Evolutionary conservation across 305 asterid genomes (phyloP).

Genomic region (Salvia sclarea): DNA sequence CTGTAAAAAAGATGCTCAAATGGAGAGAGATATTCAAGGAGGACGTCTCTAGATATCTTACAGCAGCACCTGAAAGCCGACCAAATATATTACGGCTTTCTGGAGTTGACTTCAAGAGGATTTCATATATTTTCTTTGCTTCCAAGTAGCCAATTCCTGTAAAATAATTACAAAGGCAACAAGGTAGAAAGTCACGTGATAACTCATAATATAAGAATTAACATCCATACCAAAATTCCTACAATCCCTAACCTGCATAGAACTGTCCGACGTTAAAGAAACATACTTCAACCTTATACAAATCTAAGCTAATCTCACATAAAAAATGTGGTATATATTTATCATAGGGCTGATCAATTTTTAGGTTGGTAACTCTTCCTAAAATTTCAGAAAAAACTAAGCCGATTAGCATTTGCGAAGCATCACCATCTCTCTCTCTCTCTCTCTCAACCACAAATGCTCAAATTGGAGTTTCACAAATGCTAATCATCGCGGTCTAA

Average conservation of each 20-base stretch:
- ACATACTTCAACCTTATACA: slow-evolving; percentile 11
- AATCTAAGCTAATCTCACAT: slow-evolving; percentile 1
- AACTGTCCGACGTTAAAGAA: not conserved
- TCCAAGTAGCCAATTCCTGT: slow-evolving; percentile 86
- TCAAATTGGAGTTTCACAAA: slow-evolving; percentile 6
- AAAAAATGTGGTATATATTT: not conserved
- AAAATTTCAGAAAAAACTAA: not conserved
- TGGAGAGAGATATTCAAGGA: slow-evolving; percentile 16
- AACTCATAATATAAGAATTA: slow-evolving; percentile 11
- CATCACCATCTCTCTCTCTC: not conserved
- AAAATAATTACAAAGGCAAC: slow-evolving; percentile 28
- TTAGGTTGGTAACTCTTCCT: not conserved
- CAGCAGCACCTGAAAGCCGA: slow-evolving; percentile 98
- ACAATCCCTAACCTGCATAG: not conserved
- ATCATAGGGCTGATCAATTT: not conserved
- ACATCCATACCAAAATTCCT: slow-evolving; percentile 19
- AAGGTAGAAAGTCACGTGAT: slow-evolving; percentile 13
- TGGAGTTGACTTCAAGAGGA: slow-evolving; percentile 72
- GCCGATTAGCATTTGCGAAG: slow-evolving; percentile 7
- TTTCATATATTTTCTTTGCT: slow-evolving; percentile 75
- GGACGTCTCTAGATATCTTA: slow-evolving; percentile 54
- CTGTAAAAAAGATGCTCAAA: slow-evolving; percentile 1
- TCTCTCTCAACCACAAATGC: slow-evolving; percentile 14
- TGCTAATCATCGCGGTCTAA: not conserved
- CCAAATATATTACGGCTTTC: slow-evolving; percentile 98